These are phyloP conservation scores for Dryas integrifolia DNA, from an alignment of 331 rosid genomes.

Conservation along the genomic window DNA sequence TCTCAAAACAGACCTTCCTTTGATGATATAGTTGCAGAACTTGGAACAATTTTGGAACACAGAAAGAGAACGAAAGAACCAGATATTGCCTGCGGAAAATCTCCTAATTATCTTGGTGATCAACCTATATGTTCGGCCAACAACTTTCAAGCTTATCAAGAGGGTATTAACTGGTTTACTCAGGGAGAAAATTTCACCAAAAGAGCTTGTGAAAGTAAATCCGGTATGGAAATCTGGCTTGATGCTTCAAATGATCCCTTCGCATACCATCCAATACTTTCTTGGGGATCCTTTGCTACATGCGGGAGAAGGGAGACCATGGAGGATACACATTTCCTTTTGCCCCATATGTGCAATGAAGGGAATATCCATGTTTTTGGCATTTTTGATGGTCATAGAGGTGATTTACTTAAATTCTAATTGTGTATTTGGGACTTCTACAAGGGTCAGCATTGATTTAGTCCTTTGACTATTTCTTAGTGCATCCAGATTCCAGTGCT, in stretches of 20 bases:
- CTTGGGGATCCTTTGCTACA: conserved; percentile 90
- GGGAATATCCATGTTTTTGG: conserved; percentile 70
- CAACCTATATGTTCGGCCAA: conserved; percentile 31
- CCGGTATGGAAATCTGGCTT: conserved; percentile 37
- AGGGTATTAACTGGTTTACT: conserved; percentile 63
- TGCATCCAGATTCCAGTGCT: conserved; percentile 13
- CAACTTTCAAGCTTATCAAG: conserved; percentile 43
- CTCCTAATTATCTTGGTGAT: conserved; percentile 28
- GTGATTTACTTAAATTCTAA: conserved; percentile 32
- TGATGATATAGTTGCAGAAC: conserved; percentile 59
- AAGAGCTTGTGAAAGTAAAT: conserved; percentile 36
- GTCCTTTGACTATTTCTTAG: not conserved
- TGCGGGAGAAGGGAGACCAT: conserved; percentile 87
- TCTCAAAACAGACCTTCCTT: conserved; percentile 71
- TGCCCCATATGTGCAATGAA: conserved; percentile 57
- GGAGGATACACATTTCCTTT: conserved; percentile 95
- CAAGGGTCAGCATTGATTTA: not conserved
- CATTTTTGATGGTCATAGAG: conserved; percentile 94
- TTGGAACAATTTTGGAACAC: conserved; percentile 50
- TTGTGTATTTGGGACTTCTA: conserved; percentile 3
- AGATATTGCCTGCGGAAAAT: conserved; percentile 24
- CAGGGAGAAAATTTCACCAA: conserved; percentile 58
- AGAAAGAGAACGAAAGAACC: conserved; percentile 31
- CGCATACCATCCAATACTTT: conserved; percentile 58
- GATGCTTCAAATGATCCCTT: conserved; percentile 37